Evolutionary conservation across 345 rosid species (phyloP).

Genomic region (Pugionium dolabratum): DNA sequence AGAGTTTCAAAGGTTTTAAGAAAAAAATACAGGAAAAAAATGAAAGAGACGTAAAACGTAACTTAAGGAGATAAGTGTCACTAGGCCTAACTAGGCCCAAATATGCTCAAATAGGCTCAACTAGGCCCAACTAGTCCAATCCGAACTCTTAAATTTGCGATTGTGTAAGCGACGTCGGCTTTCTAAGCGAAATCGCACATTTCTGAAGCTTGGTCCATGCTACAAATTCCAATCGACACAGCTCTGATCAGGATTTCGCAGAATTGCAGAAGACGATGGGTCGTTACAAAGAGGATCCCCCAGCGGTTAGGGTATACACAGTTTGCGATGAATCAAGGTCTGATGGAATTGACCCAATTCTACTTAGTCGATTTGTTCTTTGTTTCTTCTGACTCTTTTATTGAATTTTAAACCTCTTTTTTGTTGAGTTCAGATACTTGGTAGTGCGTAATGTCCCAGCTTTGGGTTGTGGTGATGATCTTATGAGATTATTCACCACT

Average conservation of each 20-base stretch:
- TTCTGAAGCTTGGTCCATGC: background rate
- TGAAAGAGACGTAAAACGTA: no score
- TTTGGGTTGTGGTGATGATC: constrained; percentile 90
- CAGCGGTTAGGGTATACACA: constrained; percentile 79
- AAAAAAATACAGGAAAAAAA: no score
- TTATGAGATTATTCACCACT: constrained; percentile 63
- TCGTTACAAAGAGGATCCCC: constrained; percentile 59
- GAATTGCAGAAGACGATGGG: constrained; percentile 47
- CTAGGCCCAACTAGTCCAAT: no score
- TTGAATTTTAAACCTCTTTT: background rate
- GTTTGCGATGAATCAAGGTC: constrained; percentile 88
- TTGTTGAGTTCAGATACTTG: constrained; percentile 52
- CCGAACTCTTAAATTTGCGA: no score
- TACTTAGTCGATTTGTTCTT: background rate
- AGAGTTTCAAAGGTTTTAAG: no score
- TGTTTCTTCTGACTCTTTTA: background rate
- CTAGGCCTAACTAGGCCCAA: no score
- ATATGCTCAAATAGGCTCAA: no score
- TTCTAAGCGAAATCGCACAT: background rate
- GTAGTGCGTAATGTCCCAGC: constrained; percentile 87
- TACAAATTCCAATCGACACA: background rate
- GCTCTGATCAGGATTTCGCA: background rate
- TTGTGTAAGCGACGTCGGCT: no score
- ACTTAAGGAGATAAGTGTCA: no score
- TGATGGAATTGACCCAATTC: background rate